Percentiles rank a stretch among this genome's conserved stretches.
These are phyloP conservation scores for Populus hybrid DNA, from an alignment of 441 rosid species.

Conservation along the genomic window DNA sequence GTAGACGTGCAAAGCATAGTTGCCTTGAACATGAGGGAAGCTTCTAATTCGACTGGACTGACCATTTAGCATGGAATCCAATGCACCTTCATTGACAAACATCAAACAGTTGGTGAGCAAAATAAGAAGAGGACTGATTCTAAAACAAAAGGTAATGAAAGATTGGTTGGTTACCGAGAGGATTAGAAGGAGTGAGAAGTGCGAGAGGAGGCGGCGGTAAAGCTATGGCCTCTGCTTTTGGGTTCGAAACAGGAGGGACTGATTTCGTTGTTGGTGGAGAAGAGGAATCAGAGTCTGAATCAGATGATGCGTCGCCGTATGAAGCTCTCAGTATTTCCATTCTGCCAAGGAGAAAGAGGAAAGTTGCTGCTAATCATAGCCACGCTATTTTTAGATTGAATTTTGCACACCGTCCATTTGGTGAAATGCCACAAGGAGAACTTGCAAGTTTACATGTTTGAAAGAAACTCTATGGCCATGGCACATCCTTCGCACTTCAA, in stretches of 20 bases:
- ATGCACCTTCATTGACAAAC: conserved; percentile 26
- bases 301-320: conserved; percentile 55
- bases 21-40: conserved; percentile 85
- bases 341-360: neutral
- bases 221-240: conserved; percentile 15
- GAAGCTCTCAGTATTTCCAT: conserved; percentile 75
- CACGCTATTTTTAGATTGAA: no score
- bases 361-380: neutral
- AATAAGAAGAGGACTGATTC: neutral
- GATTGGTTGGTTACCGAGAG: conserved; percentile 34
- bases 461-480: neutral
- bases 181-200: conserved; percentile 58
- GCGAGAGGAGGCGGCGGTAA: conserved; percentile 80
- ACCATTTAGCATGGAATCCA: conserved; percentile 31
- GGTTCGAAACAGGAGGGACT: neutral
- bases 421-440: no score
- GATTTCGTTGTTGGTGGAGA: conserved; percentile 11
- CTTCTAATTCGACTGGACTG: conserved; percentile 61
- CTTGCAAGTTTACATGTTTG: neutral
- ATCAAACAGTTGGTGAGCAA: conserved; percentile 22
- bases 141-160: neutral
- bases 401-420: no score
- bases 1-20: conserved; percentile 84
- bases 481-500: neutral
- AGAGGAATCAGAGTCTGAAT: conserved; percentile 49